Conservation (phyloP, 805 yeast genomes). For the Osmozyma mogii region DNA sequence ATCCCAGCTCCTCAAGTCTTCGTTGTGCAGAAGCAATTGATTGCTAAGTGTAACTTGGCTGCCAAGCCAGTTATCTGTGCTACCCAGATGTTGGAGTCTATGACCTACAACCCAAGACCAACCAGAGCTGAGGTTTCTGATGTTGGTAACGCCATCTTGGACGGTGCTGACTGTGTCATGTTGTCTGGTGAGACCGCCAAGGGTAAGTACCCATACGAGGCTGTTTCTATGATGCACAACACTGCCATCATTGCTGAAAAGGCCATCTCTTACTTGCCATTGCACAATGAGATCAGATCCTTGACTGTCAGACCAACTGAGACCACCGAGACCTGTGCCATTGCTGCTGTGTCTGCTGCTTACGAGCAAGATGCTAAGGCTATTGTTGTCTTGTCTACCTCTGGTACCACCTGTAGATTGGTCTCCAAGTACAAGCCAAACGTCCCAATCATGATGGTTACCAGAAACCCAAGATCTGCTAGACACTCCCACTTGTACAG, state of each 20-base stretch:
- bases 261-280: slow-evolving; percentile 81
- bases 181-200: slow-evolving; percentile 99
- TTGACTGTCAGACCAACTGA: slow-evolving; percentile 83
- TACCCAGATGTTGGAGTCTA: slow-evolving; percentile 98
- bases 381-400: slow-evolving; percentile 88
- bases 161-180: slow-evolving; percentile 99
- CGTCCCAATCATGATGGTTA: slow-evolving; percentile 95
- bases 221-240: slow-evolving; percentile 98
- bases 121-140: slow-evolving; percentile 99
- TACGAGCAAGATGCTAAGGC: slow-evolving; percentile 97
- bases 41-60: slow-evolving; percentile 98
- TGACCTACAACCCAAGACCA: slow-evolving; percentile 99
- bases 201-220: slow-evolving; percentile 97
- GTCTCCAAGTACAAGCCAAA: slow-evolving; percentile 96
- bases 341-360: slow-evolving; percentile 93
- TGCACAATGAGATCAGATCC: slow-evolving; percentile 82
- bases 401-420: slow-evolving; percentile 93
- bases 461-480: slow-evolving; percentile 90
- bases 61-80: slow-evolving; percentile 99
- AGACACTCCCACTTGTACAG: slow-evolving; percentile 95
- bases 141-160: slow-evolving; percentile 98
- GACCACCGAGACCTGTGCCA: slow-evolving; percentile 93
- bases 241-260: slow-evolving; percentile 94
- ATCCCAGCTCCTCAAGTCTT: slow-evolving; percentile 98
- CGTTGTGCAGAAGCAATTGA: slow-evolving; percentile 96